A percentile compares a stretch with the other conserved stretches of the same genome.
These are phyloP conservation scores for Phytophthora melonis DNA, from an alignment of 352 stramenopile genomes.

Conservation along the genomic window DNA sequence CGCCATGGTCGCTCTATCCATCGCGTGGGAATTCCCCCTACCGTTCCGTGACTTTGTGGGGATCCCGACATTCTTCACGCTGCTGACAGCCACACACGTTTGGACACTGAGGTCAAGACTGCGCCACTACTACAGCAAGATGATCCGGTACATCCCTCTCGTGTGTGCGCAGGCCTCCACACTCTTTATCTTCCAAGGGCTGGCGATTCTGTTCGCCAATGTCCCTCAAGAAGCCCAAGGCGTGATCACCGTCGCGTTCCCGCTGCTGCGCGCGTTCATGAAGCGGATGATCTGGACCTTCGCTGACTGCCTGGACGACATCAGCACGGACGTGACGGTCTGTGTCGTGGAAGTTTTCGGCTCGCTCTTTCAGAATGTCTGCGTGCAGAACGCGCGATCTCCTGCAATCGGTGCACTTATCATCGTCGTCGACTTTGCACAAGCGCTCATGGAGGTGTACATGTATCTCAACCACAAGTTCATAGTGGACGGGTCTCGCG, in stretches of 20 bases:
- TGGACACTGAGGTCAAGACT: constrained; percentile 19
- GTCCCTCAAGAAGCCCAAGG: constrained; percentile 6
- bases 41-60: constrained; percentile 31
- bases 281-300: constrained; percentile 36
- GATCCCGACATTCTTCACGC: neutral
- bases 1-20: constrained; percentile 11
- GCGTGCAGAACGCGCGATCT: constrained; percentile 31
- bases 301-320: constrained; percentile 24
- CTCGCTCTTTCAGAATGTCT: constrained; percentile 42
- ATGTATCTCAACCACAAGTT: constrained; percentile 39
- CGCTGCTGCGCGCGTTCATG: constrained; percentile 18
- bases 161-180: constrained; percentile 19
- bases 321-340: constrained; percentile 39
- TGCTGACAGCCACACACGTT: constrained; percentile 20
- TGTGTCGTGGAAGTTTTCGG: constrained; percentile 41
- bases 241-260: constrained; percentile 24
- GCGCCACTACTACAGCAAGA: constrained; percentile 2
- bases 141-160: constrained; percentile 26
- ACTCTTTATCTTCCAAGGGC: constrained; percentile 31
- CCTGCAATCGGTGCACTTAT: constrained; percentile 17
- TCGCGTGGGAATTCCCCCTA: constrained; percentile 29
- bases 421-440: constrained; percentile 25
- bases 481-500: constrained; percentile 17
- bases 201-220: constrained; percentile 29
- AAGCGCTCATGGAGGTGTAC: constrained; percentile 21